phyloP scores from a whole-genome alignment of 1,139 yeast genomes.

The Pichia sp. region DNA sequence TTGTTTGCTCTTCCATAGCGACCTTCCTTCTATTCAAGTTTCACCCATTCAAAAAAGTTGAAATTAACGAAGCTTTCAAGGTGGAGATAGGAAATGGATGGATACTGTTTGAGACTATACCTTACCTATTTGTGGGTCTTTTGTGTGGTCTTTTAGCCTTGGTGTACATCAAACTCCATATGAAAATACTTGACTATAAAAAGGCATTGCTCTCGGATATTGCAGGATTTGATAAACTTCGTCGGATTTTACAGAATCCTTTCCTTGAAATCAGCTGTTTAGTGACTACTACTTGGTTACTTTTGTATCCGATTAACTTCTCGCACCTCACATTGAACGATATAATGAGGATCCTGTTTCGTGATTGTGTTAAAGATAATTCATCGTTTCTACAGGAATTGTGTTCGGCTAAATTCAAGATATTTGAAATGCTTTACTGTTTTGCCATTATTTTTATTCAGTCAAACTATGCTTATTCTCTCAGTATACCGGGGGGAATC shows the following conservation, averaged over 20 bases:
- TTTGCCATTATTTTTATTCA: conserved; percentile 27
- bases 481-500: conserved; percentile 67
- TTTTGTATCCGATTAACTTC: conserved; percentile 36
- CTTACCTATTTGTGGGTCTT: conserved; percentile 60
- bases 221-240: conserved; percentile 24
- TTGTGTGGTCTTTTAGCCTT: conserved; percentile 66
- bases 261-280: conserved; percentile 40
- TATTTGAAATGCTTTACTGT: conserved; percentile 9
- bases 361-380: conserved; percentile 10
- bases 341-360: conserved; percentile 9
- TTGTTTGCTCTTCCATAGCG: conserved; percentile 69
- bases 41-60: conserved; percentile 51
- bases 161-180: conserved; percentile 43
- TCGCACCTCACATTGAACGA: conserved; percentile 12
- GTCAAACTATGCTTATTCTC: conserved; percentile 59
- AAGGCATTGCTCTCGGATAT: conserved; percentile 14
- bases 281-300: conserved; percentile 42
- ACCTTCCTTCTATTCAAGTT: conserved; percentile 57
- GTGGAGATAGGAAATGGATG: conserved; percentile 69
- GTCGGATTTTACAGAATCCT: conserved; percentile 1
- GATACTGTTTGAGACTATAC: conserved; percentile 62
- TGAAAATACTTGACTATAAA: conserved; percentile 35
- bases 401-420: conserved; percentile 8
- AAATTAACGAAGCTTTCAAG: conserved; percentile 51
- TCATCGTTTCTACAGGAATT: conserved; percentile 7